These are phyloP conservation scores for Amaranthus hypochondriacus DNA, from an alignment of 148 eudicot genomes.

Conservation along the genomic window DNA sequence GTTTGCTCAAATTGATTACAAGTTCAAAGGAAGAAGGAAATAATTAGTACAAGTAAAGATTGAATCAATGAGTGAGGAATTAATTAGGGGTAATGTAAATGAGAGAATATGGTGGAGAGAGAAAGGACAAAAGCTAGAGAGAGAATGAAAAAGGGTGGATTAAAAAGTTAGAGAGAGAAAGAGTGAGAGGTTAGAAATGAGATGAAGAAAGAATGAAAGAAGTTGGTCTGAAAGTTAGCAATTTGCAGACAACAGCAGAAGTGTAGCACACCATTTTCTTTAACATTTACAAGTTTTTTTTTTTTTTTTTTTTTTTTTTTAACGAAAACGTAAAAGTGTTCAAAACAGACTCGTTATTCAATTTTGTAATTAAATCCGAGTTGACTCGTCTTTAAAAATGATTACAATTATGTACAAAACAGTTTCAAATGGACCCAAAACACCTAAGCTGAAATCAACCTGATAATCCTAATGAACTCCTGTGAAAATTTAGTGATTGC, in stretches of 20 bases:
- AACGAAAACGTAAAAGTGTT: too few species aligned
- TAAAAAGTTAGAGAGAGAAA: conserved; percentile 10
- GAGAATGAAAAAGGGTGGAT: background rate
- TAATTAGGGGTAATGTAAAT: background rate
- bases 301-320: too few species aligned
- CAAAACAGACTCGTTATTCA: too few species aligned
- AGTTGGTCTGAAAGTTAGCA: conserved; percentile 4
- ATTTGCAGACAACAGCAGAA: background rate
- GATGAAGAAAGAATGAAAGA: background rate
- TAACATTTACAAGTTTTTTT: too few species aligned
- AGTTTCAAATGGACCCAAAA: too few species aligned
- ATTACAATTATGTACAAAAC: too few species aligned
- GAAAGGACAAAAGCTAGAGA: background rate
- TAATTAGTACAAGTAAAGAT: background rate
- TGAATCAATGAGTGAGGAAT: background rate
- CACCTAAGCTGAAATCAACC: too few species aligned
- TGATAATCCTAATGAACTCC: too few species aligned
- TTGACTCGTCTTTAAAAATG: too few species aligned
- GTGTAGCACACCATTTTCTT: background rate
- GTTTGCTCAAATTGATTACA: too few species aligned
- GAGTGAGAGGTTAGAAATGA: background rate
- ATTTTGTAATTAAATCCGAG: too few species aligned
- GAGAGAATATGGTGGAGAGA: background rate
- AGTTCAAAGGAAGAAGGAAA: conserved; percentile 11
- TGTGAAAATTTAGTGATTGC: too few species aligned